Percentiles rank a stretch among this genome's conserved stretches.
These are phyloP conservation scores for Peronospora belbahrii DNA, from an alignment of 352 stramenopile species.

Conservation along the genomic window DNA sequence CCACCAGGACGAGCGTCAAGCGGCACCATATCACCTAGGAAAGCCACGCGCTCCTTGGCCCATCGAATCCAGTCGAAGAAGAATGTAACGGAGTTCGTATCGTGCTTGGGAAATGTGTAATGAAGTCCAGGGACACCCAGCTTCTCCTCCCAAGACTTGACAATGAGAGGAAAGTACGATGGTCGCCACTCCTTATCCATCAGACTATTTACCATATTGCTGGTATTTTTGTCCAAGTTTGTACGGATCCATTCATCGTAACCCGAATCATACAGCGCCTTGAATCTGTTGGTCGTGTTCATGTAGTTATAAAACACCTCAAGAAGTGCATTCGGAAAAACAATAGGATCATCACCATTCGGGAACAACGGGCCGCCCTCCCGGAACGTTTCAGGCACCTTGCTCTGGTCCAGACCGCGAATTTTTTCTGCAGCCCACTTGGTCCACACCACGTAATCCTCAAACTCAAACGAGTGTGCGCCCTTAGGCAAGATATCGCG, in stretches of 20 bases:
- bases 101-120: constrained; percentile 65
- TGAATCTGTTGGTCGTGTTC: constrained; percentile 51
- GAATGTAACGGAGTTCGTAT: constrained; percentile 51
- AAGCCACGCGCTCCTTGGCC: constrained; percentile 70
- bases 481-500: constrained; percentile 57
- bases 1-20: constrained; percentile 33
- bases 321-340: constrained; percentile 59
- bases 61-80: constrained; percentile 78
- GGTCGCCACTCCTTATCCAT: constrained; percentile 30
- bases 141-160: constrained; percentile 58
- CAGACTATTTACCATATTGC: constrained; percentile 33
- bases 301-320: constrained; percentile 49
- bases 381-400: constrained; percentile 49
- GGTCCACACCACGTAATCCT: constrained; percentile 64
- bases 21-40: constrained; percentile 45
- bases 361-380: constrained; percentile 56
- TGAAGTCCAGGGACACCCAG: constrained; percentile 42
- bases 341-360: constrained; percentile 34
- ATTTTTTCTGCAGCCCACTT: constrained; percentile 53
- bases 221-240: constrained; percentile 25
- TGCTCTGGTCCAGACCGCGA: constrained; percentile 28
- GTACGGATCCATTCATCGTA: constrained; percentile 61
- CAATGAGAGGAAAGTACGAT: constrained; percentile 46
- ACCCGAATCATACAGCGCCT: constrained; percentile 41
- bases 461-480: constrained; percentile 23